Conservation (phyloP, 1,284 basidiomycete genomes). For the Ganoderma leucocontextum region DNA sequence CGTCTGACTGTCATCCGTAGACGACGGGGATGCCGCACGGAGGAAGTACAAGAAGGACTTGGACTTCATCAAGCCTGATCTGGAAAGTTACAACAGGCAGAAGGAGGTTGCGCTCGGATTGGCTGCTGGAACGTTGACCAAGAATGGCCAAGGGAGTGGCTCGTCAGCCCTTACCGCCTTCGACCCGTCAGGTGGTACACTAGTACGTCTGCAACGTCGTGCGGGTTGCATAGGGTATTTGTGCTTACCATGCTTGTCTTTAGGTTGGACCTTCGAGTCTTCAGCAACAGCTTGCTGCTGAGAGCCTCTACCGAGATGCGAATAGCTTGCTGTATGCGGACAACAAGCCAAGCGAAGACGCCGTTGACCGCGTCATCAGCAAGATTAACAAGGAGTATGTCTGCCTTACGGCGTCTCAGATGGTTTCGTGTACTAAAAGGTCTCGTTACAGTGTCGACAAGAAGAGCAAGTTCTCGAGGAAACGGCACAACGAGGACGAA, state of each 20-base stretch:
- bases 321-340: slow-evolving; percentile 93
- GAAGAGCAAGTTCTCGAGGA: slow-evolving; percentile 87
- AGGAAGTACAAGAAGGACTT: slow-evolving; percentile 93
- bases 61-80: slow-evolving; percentile 86
- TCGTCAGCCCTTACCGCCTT: slow-evolving; percentile 57
- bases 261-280: slow-evolving; percentile 63
- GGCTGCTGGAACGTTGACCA: slow-evolving; percentile 65
- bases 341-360: slow-evolving; percentile 93
- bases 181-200: slow-evolving; percentile 53
- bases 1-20: slow-evolving; percentile 49
- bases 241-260: neutral
- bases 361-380: slow-evolving; percentile 89
- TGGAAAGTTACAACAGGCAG: slow-evolving; percentile 85
- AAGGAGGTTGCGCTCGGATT: slow-evolving; percentile 86
- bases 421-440: neutral
- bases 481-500: slow-evolving; percentile 89
- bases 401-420: neutral
- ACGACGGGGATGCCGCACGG: slow-evolving; percentile 89
- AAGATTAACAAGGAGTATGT: slow-evolving; percentile 96
- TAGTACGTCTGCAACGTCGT: slow-evolving; percentile 14
- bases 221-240: too few species aligned
- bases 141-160: slow-evolving; percentile 45
- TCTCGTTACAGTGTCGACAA: slow-evolving; percentile 74
- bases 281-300: slow-evolving; percentile 74
- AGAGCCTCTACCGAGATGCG: slow-evolving; percentile 88